Conservation (phyloP, 257 asterid species). For the Rauvolfia tetraphylla region DNA sequence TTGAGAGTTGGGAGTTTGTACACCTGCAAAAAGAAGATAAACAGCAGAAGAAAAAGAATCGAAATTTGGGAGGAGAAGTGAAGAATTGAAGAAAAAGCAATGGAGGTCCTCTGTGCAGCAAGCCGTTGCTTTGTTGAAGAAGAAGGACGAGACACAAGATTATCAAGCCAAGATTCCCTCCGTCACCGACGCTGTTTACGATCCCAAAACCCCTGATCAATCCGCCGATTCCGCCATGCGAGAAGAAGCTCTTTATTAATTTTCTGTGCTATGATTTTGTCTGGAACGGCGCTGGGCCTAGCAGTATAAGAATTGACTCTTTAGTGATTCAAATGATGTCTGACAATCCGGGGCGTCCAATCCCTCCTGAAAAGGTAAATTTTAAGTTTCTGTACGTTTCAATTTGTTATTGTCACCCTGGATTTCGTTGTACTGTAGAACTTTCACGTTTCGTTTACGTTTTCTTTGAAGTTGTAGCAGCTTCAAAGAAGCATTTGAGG, state of each 20-base stretch:
- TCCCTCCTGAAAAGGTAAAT: constrained; percentile 25
- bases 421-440: neutral
- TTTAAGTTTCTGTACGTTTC: neutral
- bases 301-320: constrained; percentile 22
- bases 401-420: neutral
- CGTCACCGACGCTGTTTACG: constrained; percentile 7
- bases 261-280: constrained; percentile 39
- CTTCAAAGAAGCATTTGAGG: neutral
- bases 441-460: neutral
- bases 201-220: constrained; percentile 24
- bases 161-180: constrained; percentile 1
- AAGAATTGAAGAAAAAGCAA: neutral
- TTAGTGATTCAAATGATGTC: constrained; percentile 29
- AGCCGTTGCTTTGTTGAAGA: constrained; percentile 32
- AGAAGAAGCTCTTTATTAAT: constrained; percentile 29
- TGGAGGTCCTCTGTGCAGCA: constrained; percentile 40
- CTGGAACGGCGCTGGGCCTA: constrained; percentile 40
- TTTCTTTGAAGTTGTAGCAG: too few species aligned
- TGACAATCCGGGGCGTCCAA: constrained; percentile 37
- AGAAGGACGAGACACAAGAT: constrained; percentile 22
- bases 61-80: neutral
- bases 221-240: constrained; percentile 39
- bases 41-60: neutral
- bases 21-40: neutral
- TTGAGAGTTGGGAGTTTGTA: neutral